phyloP scores from a whole-genome alignment of 2,329 filamentous ascomycete species.

The Bipolaris zeicola region DNA sequence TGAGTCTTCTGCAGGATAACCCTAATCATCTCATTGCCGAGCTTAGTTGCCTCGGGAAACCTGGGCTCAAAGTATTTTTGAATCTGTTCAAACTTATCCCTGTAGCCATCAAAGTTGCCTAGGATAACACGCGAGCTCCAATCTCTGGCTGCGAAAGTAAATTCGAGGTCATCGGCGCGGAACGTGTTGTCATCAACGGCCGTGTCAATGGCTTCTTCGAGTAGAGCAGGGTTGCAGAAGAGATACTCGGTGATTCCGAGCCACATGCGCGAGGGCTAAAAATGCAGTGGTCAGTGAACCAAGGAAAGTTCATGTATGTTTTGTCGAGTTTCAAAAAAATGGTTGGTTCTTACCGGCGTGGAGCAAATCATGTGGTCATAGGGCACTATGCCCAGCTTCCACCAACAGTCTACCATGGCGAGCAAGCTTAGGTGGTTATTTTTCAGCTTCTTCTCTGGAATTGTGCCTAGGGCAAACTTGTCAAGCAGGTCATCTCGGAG shows the following conservation, averaged over 20 bases:
- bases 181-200: conserved; percentile 90
- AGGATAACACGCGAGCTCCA: conserved; percentile 95
- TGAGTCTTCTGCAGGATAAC: conserved; percentile 83
- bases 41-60: conserved; percentile 82
- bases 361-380: conserved; percentile 99
- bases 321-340: too few relatives aligned
- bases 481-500: conserved; percentile 82
- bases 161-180: conserved; percentile 93
- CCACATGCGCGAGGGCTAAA: conserved; percentile 86
- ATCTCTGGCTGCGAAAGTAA: conserved; percentile 92
- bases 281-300: background rate
- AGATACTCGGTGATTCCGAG: conserved; percentile 96
- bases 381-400: conserved; percentile 86
- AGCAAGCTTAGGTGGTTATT: conserved; percentile 95
- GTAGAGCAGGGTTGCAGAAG: conserved; percentile 79
- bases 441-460: conserved; percentile 69
- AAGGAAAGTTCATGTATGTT: background rate
- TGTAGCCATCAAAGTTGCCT: conserved; percentile 91
- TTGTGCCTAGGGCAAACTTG: conserved; percentile 80
- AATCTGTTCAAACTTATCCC: conserved; percentile 87
- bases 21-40: conserved; percentile 97
- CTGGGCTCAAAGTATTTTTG: conserved; percentile 90
- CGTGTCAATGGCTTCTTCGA: conserved; percentile 84
- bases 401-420: conserved; percentile 99
- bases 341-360: conserved; percentile 67